Evolutionary conservation across 78 protist species (phyloP), one percentile per base, ranked within the genome.

Genomic region (Emiliania huxleyi): DNA sequence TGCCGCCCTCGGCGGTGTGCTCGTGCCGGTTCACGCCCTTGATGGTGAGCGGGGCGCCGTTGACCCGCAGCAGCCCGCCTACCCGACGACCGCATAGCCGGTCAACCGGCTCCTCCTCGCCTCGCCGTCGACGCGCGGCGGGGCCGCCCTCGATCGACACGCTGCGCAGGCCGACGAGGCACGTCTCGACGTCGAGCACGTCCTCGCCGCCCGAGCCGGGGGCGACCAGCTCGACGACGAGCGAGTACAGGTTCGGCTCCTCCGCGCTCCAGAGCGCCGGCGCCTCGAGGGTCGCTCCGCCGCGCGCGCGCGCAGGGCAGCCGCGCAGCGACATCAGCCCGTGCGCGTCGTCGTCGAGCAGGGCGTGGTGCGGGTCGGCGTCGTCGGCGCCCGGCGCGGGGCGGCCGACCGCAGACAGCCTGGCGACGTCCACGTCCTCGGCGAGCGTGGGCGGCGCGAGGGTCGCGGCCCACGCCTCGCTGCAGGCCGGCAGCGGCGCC

Each of bases 1-100:
- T 85, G 79, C 94, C 94, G 26, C 1, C 0, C 43, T 2, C 44
- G 46, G 29, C 90, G 75, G 52, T 69, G 92, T 92, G 94, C 83
- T 92, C 94, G 94, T 92, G 94, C 49, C 92, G 88, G 77, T 92
- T 92, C 43, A 92, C 91, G 5, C 94, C 94, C 21, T 83, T 38
- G 33, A 92, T 29, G 62, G 52, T 40, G 26, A 87, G 11, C 62
- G 94, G 75, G 79, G 0, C n/a, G 21, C 49, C 91, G 87, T 92
- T 92, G 52, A 92, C 35, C 19, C 5, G n/a, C 38, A 92, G 48
- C 87, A 42, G 40, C 69, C 25, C 38, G n/a, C n/a, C n/a, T n/a
- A n/a, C n/a, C n/a, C n/a, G n/a, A n/a, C n/a, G n/a, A n/a, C n/a
- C n/a, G n/a, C n/a, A n/a, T n/a, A n/a, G n/a, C n/a, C n/a, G n/a